phyloP scores from a whole-genome alignment of 1,284 basidiomycete genomes.

The Ceratobasidium sp. region DNA sequence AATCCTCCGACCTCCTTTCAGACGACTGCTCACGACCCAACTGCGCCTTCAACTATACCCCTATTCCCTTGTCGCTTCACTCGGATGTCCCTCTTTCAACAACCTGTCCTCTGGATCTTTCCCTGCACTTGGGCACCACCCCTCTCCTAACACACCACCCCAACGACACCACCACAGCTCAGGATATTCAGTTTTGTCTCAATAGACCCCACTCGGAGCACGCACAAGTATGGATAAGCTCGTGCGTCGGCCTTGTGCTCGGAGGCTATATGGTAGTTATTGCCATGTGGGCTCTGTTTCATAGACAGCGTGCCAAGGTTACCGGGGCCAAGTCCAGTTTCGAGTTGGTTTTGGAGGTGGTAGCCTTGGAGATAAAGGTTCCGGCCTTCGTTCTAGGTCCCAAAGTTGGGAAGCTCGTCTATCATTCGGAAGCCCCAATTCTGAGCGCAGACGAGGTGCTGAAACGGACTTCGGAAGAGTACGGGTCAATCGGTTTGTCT shows the following conservation, averaged over 20 bases:
- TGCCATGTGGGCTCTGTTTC: background rate
- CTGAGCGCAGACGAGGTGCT: conserved; percentile 8
- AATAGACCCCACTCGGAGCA: background rate
- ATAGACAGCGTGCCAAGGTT: background rate
- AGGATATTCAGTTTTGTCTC: background rate
- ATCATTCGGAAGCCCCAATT: conserved; percentile 5
- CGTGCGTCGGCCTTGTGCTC: conserved; percentile 17
- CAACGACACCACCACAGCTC: background rate
- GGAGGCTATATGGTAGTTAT: conserved; percentile 12
- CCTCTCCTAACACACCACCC: background rate
- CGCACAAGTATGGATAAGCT: background rate
- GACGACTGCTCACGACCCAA: background rate
- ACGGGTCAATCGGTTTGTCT: background rate
- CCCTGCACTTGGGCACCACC: background rate
- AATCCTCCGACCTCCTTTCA: background rate
- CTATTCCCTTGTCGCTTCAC: background rate
- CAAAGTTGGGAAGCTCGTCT: background rate
- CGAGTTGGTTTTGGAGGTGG: background rate
- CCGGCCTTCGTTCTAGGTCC: too few relatives aligned
- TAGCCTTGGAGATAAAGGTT: background rate
- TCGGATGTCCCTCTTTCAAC: conserved; percentile 7
- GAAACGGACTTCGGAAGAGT: conserved; percentile 2
- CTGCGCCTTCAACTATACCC: background rate
- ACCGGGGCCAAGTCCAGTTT: background rate
- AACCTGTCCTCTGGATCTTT: background rate